Percentiles rank a stretch among this genome's conserved stretches.
Conservation (phyloP, 345 rosid species). For the Jatropha curcas region DNA sequence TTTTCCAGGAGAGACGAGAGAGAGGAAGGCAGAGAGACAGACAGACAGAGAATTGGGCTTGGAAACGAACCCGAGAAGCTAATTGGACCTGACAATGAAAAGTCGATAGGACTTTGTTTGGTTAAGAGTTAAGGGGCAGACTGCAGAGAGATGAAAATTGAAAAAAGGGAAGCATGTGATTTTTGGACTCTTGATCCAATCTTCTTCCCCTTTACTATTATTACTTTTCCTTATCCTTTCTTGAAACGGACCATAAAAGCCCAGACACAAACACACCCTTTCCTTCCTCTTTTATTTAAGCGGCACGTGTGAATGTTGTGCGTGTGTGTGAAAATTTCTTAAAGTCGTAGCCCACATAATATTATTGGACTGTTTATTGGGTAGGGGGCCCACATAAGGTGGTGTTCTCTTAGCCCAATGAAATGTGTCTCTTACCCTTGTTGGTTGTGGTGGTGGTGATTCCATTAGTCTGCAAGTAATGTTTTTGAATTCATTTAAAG, state of each 20-base stretch:
- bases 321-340: not conserved
- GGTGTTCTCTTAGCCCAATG: too few species aligned
- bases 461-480: too few species aligned
- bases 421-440: too few species aligned
- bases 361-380: not conserved
- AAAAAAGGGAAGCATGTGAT: not conserved
- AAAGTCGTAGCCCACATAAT: slow-evolving; percentile 16
- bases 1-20: slow-evolving; percentile 20
- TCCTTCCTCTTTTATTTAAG: not conserved
- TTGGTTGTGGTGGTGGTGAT: too few species aligned
- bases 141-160: not conserved
- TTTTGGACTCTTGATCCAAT: not conserved
- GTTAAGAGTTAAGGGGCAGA: not conserved
- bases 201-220: not conserved
- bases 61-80: slow-evolving; percentile 2
- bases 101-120: not conserved
- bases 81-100: not conserved
- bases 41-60: slow-evolving; percentile 53
- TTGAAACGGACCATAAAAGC: slow-evolving; percentile 7
- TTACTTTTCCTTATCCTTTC: not conserved
- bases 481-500: too few species aligned
- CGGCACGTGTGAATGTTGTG: not conserved
- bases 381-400: too few species aligned
- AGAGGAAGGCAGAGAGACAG: too few species aligned
- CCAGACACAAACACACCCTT: not conserved